Base-by-base conservation (phyloP, 176 grass and related monocot genomes). In the Lolium perenne region DNA sequence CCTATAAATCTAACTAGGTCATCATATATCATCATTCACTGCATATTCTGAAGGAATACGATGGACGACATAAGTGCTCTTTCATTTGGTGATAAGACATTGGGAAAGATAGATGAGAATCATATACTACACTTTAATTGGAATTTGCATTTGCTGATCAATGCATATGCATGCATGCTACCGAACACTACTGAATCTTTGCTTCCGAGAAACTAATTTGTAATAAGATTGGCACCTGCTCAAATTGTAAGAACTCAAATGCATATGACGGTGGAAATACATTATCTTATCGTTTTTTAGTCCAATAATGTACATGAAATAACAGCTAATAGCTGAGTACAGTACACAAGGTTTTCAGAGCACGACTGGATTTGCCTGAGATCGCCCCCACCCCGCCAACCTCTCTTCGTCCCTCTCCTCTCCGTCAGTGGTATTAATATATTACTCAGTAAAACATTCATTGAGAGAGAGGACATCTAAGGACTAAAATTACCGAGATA, bases 291-390 rank as follows among this genome's bases (percentile, higher is more conserved):
- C 22, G 71, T 12, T 46, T 29, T 23, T 7, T 12, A 5, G 50
- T 23, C 18, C 14, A 68, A 71, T 47, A 59, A 7, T 25, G 16
- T 22, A 79, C 84, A 90, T 90, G 66, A 79, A 90, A 87, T 90
- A 87, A 79, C 48, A 22, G 57, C 11, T 60, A 66, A 6, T 29
- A 76, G 14, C 4, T 29, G n/a, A 70, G 40, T 38, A 26, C 7
- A 25, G 35, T 45, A 43, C 46, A 64, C 43, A 21, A 73, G 23
- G 21, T 50, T 62, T 5, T 60, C 38, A 83, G 26, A 79, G 2
- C 60, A 71, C 4, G 4, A 17, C 71, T 26, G 12, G 0, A 54
- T 86, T 61, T 41, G 10, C 14, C 23, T 4, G 22, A 10, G 73
- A n/a, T 47, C 16, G 61, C 13, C 23, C 38, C 10, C 16, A 47